Conservation (phyloP, 495 filamentous ascomycete species). For the Lasiosphaeria ovina region DNA sequence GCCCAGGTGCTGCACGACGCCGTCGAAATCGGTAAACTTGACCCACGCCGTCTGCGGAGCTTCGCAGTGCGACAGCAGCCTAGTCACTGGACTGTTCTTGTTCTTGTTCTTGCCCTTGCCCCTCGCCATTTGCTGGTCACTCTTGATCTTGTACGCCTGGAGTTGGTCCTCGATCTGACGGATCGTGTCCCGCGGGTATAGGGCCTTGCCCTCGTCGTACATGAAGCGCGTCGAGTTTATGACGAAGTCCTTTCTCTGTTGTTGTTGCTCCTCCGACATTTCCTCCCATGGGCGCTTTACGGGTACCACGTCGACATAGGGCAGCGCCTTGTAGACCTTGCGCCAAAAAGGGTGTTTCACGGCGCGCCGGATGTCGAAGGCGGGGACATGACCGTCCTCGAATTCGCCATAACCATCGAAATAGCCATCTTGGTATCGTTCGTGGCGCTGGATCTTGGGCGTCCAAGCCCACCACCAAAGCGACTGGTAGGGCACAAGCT, state of each 20-base stretch:
- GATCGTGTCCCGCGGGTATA: slow-evolving; percentile 19
- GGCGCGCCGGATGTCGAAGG: slow-evolving; percentile 2
- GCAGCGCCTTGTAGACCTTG: slow-evolving; percentile 17
- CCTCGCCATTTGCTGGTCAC: not conserved
- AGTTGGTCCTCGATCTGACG: slow-evolving; percentile 16
- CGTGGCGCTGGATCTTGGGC: slow-evolving; percentile 12
- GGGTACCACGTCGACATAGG: slow-evolving; percentile 19
- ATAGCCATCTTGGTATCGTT: slow-evolving; percentile 19
- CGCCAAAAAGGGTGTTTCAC: slow-evolving; percentile 13
- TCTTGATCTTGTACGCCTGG: not conserved
- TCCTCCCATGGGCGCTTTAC: slow-evolving; percentile 4
- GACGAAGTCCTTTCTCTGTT: slow-evolving; percentile 4
- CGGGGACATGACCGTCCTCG: slow-evolving; percentile 1
- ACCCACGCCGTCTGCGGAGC: slow-evolving; percentile 21
- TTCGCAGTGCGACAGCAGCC: slow-evolving; percentile 16
- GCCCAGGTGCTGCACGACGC: slow-evolving; percentile 10
- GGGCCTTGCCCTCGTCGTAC: slow-evolving; percentile 19
- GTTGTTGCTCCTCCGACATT: slow-evolving; percentile 5
- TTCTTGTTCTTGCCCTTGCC: slow-evolving; percentile 1
- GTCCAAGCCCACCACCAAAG: slow-evolving; percentile 24
- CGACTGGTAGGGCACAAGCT: slow-evolving; percentile 15
- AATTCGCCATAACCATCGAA: slow-evolving; percentile 11
- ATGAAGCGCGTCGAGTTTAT: slow-evolving; percentile 9
- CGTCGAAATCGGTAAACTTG: slow-evolving; percentile 15
- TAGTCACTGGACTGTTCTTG: not conserved